A percentile compares a stretch with the other conserved stretches of the same genome.
These are phyloP conservation scores for Eleusine coracana DNA, from an alignment of 176 grass and related monocot species.

Conservation along the genomic window DNA sequence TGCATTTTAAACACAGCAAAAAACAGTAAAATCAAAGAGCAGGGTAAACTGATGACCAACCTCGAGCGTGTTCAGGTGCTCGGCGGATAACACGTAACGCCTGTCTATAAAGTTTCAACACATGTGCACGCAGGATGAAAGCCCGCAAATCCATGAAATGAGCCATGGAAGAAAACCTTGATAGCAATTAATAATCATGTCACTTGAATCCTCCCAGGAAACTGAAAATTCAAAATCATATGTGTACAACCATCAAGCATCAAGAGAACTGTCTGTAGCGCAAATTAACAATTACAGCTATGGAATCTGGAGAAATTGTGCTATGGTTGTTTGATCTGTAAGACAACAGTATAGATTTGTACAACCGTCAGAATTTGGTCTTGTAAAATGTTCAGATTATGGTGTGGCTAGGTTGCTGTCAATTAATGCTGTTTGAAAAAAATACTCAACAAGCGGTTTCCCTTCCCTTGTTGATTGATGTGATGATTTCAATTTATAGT, in stretches of 20 bases:
- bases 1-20: constrained; percentile 16
- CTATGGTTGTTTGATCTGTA: no score
- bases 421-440: no score
- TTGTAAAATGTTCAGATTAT: no score
- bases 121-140: constrained; percentile 74
- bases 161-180: constrained; percentile 47
- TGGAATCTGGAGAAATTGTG: no score
- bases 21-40: not conserved
- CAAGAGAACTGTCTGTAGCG: not conserved
- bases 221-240: constrained; percentile 22
- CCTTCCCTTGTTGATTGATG: no score
- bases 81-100: constrained; percentile 52
- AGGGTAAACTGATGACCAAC: constrained; percentile 40
- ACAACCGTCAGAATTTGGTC: no score
- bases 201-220: constrained; percentile 1
- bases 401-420: no score
- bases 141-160: constrained; percentile 69
- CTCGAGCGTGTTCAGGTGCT: constrained; percentile 62
- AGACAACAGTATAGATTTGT: no score
- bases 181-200: not conserved
- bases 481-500: no score
- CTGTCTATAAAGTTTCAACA: constrained; percentile 83
- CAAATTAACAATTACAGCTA: constrained; percentile 14
- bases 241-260: not conserved
- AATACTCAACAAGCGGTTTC: no score